Base-by-base conservation (phyloP, 2,329 filamentous ascomycete species). In the Coniochaeta sp. region DNA sequence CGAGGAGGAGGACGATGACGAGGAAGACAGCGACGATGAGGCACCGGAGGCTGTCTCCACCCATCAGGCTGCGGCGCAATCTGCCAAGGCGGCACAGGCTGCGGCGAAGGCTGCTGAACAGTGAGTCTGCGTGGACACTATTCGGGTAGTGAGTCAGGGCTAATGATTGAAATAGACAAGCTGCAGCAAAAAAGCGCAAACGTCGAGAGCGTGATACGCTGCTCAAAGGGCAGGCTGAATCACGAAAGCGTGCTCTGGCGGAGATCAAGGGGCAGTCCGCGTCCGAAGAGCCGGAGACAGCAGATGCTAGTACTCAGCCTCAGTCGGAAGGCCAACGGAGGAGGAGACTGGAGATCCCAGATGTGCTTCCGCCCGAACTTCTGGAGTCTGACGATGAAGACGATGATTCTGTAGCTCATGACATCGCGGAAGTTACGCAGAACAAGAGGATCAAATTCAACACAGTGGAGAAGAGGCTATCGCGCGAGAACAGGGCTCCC, bases 31-130 rank as follows among this genome's bases (percentile, higher is more conserved):
- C 12, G 78, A 77, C 47, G 80, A 82, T 50, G 81, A 85, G 58
- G 82, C 80, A 56, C 82, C 83, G 9, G 83, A 86, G 69, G 82
- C 80, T 3, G 77, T 86, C n/a, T 85, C 83, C 0, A 81, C 81
- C 1, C 70, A 72, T 14, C 75, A 75, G 56, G 80, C 77, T 3
- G 81, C 80, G 1, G 75, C 73, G 16, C 73, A 79, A 61, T 73
- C 76, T 24, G 76, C 77, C 62, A 75, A 79, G 64, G 76, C 77
- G 3, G 74, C 76, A 1, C 75, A 80, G 62, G 77, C 74, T 16
- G 77, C 77, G 40, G 75, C 78, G 61, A 79, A 80, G 61, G 81
- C 79, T 24, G 79, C 77, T 7, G 77, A 81, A 65, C 74, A 80
- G 83, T 85, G 71, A 63, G 81, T 70, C 1, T 31, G 55, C 9